phyloP scores from a whole-genome alignment of 176 grass and related monocot species.

The Juncus inflexus region DNA sequence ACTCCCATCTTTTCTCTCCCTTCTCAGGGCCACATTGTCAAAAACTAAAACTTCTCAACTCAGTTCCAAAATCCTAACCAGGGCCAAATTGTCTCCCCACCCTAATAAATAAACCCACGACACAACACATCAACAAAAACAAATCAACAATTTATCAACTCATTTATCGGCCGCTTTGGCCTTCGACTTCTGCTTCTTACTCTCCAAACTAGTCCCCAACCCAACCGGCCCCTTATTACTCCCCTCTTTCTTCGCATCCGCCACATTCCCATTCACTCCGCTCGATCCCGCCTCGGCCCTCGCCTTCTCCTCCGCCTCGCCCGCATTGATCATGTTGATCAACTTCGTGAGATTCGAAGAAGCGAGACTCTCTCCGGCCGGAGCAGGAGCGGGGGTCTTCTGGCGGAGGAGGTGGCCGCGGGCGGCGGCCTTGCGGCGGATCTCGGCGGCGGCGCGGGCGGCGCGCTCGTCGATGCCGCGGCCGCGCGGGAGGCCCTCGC shows the following conservation, averaged over 20 bases:
- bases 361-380: constrained; percentile 1
- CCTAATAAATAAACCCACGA: not conserved
- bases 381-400: constrained; percentile 8
- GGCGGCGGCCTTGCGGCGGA: constrained; percentile 75
- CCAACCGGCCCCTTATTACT: constrained; percentile 49
- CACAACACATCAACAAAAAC: not conserved
- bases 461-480: constrained; percentile 75
- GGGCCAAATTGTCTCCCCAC: too few relatives aligned
- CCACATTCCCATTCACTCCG: constrained; percentile 27
- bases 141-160: not conserved
- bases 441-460: constrained; percentile 62
- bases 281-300: constrained; percentile 16
- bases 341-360: constrained; percentile 37
- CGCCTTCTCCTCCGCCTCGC: constrained; percentile 27
- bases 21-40: constrained; percentile 8
- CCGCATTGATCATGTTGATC: constrained; percentile 59
- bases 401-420: constrained; percentile 62
- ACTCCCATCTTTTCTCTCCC: not conserved
- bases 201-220: constrained; percentile 63
- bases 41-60: too few relatives aligned
- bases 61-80: too few relatives aligned
- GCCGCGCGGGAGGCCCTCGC: constrained; percentile 52
- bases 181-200: constrained; percentile 86
- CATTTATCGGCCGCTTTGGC: constrained; percentile 27
- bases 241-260: constrained; percentile 15